phyloP scores from a whole-genome alignment of 2,329 filamentous ascomycete genomes.

The Colletotrichum scovillei region DNA sequence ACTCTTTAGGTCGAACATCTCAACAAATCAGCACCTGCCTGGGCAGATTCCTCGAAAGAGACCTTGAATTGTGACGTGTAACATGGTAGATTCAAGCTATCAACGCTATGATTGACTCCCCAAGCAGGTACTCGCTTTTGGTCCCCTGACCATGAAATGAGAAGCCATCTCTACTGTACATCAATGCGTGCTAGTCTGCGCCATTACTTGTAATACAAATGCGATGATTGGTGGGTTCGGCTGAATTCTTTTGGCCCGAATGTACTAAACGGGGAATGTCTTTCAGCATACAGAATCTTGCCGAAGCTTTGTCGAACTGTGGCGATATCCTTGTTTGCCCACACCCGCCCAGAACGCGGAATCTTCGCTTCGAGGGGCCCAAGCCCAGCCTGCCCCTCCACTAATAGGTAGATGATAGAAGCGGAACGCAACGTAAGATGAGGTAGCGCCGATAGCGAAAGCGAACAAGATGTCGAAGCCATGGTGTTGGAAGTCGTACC shows the following conservation, averaged over 20 bases:
- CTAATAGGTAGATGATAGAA: constrained; percentile 77
- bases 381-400: constrained; percentile 78
- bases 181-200: no score
- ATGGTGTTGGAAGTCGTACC: constrained; percentile 82
- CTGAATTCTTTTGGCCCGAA: neutral
- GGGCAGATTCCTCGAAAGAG: no score
- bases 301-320: neutral
- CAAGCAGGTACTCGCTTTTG: no score
- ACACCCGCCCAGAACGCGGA: constrained; percentile 26
- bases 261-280: neutral
- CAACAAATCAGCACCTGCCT: no score
- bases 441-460: constrained; percentile 74
- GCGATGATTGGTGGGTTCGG: neutral
- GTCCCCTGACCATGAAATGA: no score
- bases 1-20: no score
- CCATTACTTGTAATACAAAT: no score
- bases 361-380: constrained; percentile 69
- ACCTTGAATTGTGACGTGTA: no score
- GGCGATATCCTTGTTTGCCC: constrained; percentile 9
- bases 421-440: constrained; percentile 75
- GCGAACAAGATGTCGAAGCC: constrained; percentile 84
- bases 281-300: neutral
- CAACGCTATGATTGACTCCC: no score
- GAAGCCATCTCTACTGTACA: no score
- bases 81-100: no score